A percentile compares a stretch with the other conserved stretches of the same genome.
These are phyloP conservation scores for Leishmania tarentolae DNA, from an alignment of 208 protist species.

Conservation along the genomic window DNA sequence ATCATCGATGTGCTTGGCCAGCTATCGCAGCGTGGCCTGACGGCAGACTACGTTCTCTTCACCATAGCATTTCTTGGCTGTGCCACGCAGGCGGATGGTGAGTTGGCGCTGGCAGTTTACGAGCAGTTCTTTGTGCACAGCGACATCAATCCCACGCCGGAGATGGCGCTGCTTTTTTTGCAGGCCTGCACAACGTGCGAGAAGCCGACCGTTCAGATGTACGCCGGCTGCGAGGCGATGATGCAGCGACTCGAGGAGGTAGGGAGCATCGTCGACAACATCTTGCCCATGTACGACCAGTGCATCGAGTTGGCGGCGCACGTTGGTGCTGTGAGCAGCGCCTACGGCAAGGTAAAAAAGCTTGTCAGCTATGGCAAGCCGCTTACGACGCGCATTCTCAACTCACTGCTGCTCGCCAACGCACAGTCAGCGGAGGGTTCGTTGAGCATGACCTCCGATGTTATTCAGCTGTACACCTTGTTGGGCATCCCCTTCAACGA, in stretches of 20 bases:
- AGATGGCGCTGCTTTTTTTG: slow-evolving; percentile 80
- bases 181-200: slow-evolving; percentile 73
- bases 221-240: slow-evolving; percentile 46
- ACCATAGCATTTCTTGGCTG: slow-evolving; percentile 79
- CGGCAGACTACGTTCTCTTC: slow-evolving; percentile 80
- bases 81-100: slow-evolving; percentile 76
- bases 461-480: slow-evolving; percentile 67
- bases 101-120: slow-evolving; percentile 76
- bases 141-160: slow-evolving; percentile 82
- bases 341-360: slow-evolving; percentile 73
- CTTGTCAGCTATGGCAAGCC: slow-evolving; percentile 78
- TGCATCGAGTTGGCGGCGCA: slow-evolving; percentile 82
- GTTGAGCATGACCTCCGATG: slow-evolving; percentile 62
- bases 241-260: slow-evolving; percentile 67
- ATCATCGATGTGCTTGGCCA: slow-evolving; percentile 76
- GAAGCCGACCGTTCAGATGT: slow-evolving; percentile 66
- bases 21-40: slow-evolving; percentile 70
- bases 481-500: slow-evolving; percentile 61
- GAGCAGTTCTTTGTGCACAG: slow-evolving; percentile 62
- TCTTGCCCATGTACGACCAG: slow-evolving; percentile 71
- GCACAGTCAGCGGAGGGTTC: slow-evolving; percentile 71
- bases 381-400: slow-evolving; percentile 79
- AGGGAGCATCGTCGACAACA: slow-evolving; percentile 69
- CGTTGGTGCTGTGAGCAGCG: slow-evolving; percentile 72
- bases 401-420: slow-evolving; percentile 86